A percentile compares a stretch with the other conserved stretches of the same genome.
Conservation (phyloP, 2,329 filamentous ascomycete species). For the Rhytidhysteron rufulum region DNA sequence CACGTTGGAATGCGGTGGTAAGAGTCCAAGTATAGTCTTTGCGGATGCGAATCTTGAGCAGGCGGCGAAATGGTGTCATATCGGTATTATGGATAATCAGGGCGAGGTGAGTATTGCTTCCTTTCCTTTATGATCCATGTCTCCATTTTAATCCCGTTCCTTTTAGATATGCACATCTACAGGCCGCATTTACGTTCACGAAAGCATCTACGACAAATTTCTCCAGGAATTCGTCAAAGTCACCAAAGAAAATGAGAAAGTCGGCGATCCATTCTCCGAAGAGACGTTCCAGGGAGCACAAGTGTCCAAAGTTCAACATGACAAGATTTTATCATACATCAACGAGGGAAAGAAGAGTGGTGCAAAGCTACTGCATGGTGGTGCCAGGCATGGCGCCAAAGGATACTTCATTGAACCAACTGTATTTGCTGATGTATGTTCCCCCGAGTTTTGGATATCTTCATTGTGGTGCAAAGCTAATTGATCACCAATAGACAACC, state of each 20-base stretch:
- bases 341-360: constrained; percentile 66
- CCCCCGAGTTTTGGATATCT: too few relatives aligned
- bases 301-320: constrained; percentile 67
- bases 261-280: constrained; percentile 68
- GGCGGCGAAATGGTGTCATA: constrained; percentile 64
- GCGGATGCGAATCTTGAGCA: constrained; percentile 57
- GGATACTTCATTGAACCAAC: constrained; percentile 63
- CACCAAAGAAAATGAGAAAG: constrained; percentile 56
- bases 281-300: constrained; percentile 72
- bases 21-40: constrained; percentile 56
- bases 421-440: constrained; percentile 56
- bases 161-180: constrained; percentile 74
- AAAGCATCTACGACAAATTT: constrained; percentile 60
- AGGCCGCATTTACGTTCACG: constrained; percentile 59
- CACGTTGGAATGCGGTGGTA: constrained; percentile 59
- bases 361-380: constrained; percentile 63
- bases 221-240: constrained; percentile 58
- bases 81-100: constrained; percentile 56
- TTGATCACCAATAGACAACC: too few relatives aligned
- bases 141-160: constrained; percentile 60
- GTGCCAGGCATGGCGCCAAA: constrained; percentile 55
- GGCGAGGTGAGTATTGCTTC: constrained; percentile 60
- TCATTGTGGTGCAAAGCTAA: too few relatives aligned
- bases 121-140: too few relatives aligned
- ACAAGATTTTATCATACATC: constrained; percentile 66